Percentiles rank a stretch among this genome's conserved stretches.
phyloP scores from a whole-genome alignment of 1,284 basidiomycete genomes.

The Thelephora terrestris region DNA sequence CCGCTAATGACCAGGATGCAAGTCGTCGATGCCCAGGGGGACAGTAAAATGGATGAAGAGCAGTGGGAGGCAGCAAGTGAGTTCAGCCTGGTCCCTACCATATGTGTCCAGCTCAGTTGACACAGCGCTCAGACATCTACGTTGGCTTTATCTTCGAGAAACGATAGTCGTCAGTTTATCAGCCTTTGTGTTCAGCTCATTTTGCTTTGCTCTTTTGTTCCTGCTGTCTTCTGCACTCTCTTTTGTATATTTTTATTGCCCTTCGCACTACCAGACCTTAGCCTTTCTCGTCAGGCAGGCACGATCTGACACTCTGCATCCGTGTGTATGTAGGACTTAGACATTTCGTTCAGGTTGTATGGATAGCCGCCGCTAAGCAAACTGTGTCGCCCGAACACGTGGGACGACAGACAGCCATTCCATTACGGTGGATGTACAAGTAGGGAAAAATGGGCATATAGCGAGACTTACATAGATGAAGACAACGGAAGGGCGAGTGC shows the following conservation, averaged over 20 bases:
- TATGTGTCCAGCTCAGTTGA: not conserved
- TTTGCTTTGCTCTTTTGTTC: not conserved
- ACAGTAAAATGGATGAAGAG: conserved; percentile 83
- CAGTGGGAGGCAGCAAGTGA: conserved; percentile 96
- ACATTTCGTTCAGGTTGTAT: too few species aligned
- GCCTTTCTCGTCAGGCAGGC: too few species aligned
- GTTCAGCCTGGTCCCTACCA: conserved; percentile 25
- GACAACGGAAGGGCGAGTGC: not conserved
- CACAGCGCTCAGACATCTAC: not conserved
- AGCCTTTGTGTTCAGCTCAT: not conserved
- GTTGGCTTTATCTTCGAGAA: not conserved
- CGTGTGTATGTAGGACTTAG: too few species aligned
- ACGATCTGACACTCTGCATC: too few species aligned
- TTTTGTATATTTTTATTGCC: not conserved
- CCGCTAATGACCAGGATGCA: conserved; percentile 80
- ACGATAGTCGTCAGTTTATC: not conserved
- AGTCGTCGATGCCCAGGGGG: conserved; percentile 75
- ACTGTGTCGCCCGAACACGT: too few species aligned
- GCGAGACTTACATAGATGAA: too few species aligned
- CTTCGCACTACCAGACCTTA: too few species aligned
- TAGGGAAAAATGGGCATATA: too few species aligned
- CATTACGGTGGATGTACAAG: too few species aligned
- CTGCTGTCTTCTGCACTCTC: not conserved
- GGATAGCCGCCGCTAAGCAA: too few species aligned
- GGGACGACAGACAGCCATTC: too few species aligned